Base-by-base conservation (phyloP, 108 stramenopile genomes). In the Pinguiococcus pyrenoidosus region DNA sequence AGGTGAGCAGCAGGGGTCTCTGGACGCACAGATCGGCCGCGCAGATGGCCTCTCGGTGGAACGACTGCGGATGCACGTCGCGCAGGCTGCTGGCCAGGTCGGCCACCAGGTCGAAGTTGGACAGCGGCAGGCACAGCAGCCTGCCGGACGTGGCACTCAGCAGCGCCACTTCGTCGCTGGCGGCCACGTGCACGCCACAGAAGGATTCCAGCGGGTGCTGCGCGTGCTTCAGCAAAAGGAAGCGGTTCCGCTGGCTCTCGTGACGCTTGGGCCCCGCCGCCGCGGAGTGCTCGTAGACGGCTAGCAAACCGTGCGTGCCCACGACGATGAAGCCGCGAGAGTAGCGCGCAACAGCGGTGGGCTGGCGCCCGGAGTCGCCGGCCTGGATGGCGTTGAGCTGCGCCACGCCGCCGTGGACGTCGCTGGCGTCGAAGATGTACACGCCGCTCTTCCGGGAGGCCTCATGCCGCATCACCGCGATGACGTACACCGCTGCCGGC, bases 1-100 rank as follows among this genome's bases (percentile, higher is more conserved):
- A 12, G 4, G 66, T 59, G 4, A 32, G 46, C 24, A 56, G 29
- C n/a, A 62, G 53, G 0, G 60, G 48, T 24, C 49, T 24, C 30
- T 48, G 49, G 6, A 12, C 14, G 45, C 49, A 49, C n/a, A 59
- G n/a, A 32, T 46, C 45, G 25, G 35, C 32, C 21, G 27, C 35
- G 17, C 34, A 41, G 57, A 49, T 32, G 0, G 38, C 26, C 4
- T 49, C 57, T 7, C 33, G 22, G 30, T 59, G 48, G 21, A 27
- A 25, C n/a, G n/a, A n/a, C n/a, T n/a, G n/a, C n/a, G n/a, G n/a
- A n/a, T n/a, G n/a, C n/a, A n/a, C n/a, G 45, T 37, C 47, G 37
- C 47, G 26, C 17, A 32, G 47, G 47, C 10, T 48, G 49, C 49
- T 14, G 35, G 1, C 30, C 39, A 26, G 10, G 48, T 59, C 57